Base-by-base conservation (phyloP, 164 flowering plant species). In the Pachysandra terminalis region DNA sequence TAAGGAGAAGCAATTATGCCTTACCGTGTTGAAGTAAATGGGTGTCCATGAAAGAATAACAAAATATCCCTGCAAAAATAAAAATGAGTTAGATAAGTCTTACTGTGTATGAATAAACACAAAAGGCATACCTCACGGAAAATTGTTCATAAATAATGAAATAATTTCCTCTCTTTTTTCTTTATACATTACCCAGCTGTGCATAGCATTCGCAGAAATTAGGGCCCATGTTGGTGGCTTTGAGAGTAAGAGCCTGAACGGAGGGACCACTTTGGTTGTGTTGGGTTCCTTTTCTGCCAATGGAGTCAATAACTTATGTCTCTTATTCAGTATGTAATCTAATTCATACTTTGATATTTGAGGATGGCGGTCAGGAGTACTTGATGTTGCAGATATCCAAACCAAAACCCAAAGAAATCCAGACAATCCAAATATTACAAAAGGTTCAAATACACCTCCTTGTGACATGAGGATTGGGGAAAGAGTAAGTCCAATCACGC, bases 41-140 rank as follows among this genome's bases (percentile, higher is more conserved):
- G 98, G 99, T 97, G 90, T 95, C 98, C 99, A 95, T 60, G 97
- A 88, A 54, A 95, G 96, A 75, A 92, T 80, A 52, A 92, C 90
- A 76, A 90, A 92, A 67, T 87, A 92, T 5, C 99, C 97, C 99
- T 90, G 89, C 77, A 81, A 67, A 45, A 73, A 53, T 10, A 67
- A 54, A 49, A 35, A 25, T 14, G 19, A 63, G 45, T 13, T 9
- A 19, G 19, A 59, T 6, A 64, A 35, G 0, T 13, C 52, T 9
- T 28, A 41, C 12, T 57, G 52, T 3, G 2, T 45, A 12, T 13
- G 1, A 5, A 45, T 15, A 45, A 45, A 12, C 14, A 5, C 16
- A 45, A 45, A 45, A 45, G 14, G 51, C 17, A 32, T 32, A 32
- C 17, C 51, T 12, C 17, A 56, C 13, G 48, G 56, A 68, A 59